Percentiles rank a stretch among this genome's conserved stretches.
These are phyloP conservation scores for Pythium myriotylum DNA, from an alignment of 352 stramenopile species.

Conservation along the genomic window DNA sequence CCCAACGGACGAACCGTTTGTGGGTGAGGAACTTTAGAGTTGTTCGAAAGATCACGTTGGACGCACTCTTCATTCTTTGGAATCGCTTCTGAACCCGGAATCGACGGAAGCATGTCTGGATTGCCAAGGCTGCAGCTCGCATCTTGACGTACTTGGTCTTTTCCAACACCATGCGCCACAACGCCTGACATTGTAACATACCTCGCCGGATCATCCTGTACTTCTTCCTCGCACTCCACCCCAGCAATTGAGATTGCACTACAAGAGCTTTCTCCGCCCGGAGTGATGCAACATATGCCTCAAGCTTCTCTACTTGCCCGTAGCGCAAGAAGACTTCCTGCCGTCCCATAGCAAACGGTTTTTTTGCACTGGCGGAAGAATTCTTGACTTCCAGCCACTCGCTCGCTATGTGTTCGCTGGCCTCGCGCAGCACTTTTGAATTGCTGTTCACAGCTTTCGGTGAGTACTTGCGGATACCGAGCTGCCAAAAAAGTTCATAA, in stretches of 20 bases:
- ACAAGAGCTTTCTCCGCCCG: constrained; percentile 50
- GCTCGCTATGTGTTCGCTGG: constrained; percentile 51
- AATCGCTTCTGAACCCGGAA: constrained; percentile 35
- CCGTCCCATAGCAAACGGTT: constrained; percentile 66
- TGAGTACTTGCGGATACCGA: constrained; percentile 36
- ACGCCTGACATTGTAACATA: constrained; percentile 45
- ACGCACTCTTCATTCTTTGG: constrained; percentile 34
- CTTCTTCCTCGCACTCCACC: constrained; percentile 31
- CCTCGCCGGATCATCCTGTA: constrained; percentile 46
- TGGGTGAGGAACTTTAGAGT: constrained; percentile 49
- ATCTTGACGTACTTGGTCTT: constrained; percentile 9
- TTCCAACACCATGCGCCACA: constrained; percentile 49
- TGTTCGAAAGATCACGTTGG: constrained; percentile 37
- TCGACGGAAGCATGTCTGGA: constrained; percentile 35
- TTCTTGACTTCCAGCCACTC: constrained; percentile 46
- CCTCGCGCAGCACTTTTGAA: constrained; percentile 29
- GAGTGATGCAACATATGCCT: constrained; percentile 45
- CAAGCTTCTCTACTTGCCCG: constrained; percentile 72
- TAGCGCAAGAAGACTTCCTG: constrained; percentile 82
- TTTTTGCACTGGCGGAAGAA: constrained; percentile 8
- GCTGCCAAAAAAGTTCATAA: constrained; percentile 70
- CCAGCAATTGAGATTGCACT: constrained; percentile 53
- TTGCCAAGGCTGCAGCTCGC: neutral
- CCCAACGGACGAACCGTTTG: constrained; percentile 38
- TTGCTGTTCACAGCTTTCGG: constrained; percentile 31